phyloP scores from a whole-genome alignment of 2,329 filamentous ascomycete genomes.

The Simplicillium aogashimaense region DNA sequence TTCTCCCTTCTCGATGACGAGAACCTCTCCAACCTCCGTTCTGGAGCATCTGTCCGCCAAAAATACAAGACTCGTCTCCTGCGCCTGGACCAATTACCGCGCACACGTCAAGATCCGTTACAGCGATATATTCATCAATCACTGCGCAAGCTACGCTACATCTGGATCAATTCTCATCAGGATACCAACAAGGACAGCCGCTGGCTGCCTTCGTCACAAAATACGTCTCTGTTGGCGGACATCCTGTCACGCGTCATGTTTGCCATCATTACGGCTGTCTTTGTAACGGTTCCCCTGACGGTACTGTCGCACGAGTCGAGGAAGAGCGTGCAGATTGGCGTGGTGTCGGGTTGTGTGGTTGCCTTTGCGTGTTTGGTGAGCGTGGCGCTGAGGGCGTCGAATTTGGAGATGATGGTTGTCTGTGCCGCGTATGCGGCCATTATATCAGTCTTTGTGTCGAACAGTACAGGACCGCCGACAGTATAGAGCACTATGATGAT shows the following conservation, averaged over 20 bases:
- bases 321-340: conserved; percentile 1
- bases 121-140: conserved; percentile 8
- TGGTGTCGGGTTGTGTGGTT: conserved; percentile 8
- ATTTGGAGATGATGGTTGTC: conserved; percentile 13
- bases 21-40: conserved; percentile 8
- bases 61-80: conserved; percentile 21
- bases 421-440: conserved; percentile 15
- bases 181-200: conserved; percentile 3
- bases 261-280: conserved; percentile 1
- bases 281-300: conserved; percentile 1
- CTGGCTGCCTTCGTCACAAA: neutral
- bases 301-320: neutral
- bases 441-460: conserved; percentile 13
- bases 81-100: conserved; percentile 17
- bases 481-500: no score
- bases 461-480: neutral
- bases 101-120: conserved; percentile 9
- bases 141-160: conserved; percentile 8
- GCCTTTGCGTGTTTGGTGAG: conserved; percentile 3
- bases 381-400: conserved; percentile 9
- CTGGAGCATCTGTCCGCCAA: conserved; percentile 17
- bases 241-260: neutral
- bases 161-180: neutral
- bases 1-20: conserved; percentile 11
- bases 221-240: neutral